Conservation (phyloP, 2,329 filamentous ascomycete species). For the Fusarium sp. region DNA sequence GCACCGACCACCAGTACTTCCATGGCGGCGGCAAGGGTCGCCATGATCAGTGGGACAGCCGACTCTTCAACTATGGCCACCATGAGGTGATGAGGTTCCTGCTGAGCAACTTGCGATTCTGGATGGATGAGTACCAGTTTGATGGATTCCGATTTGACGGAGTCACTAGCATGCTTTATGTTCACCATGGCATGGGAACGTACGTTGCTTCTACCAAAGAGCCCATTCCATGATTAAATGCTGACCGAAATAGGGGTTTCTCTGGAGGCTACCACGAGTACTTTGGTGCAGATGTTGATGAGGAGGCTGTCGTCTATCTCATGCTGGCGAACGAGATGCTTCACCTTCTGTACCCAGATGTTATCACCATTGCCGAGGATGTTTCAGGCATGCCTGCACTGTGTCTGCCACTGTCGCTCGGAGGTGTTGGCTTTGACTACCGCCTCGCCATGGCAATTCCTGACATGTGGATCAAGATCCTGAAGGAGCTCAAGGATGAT, state of each 20-base stretch:
- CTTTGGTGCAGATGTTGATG: slow-evolving; percentile 86
- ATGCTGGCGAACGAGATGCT: slow-evolving; percentile 98
- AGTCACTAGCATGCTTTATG: slow-evolving; percentile 97
- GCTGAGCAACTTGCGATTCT: slow-evolving; percentile 93
- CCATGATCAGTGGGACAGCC: slow-evolving; percentile 95
- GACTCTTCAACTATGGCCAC: slow-evolving; percentile 94
- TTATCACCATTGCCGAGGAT: slow-evolving; percentile 93
- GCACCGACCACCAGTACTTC: slow-evolving; percentile 94
- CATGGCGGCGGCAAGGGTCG: slow-evolving; percentile 83
- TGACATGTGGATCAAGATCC: slow-evolving; percentile 98
- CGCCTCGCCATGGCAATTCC: slow-evolving; percentile 96
- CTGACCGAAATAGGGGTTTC: slow-evolving; percentile 71
- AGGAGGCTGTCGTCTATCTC: slow-evolving; percentile 92
- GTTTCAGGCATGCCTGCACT: slow-evolving; percentile 99
- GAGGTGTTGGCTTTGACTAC: slow-evolving; percentile 96
- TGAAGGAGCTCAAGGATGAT: slow-evolving; percentile 91
- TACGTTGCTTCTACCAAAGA: slow-evolving; percentile 57
- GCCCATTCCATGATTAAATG: background rate
- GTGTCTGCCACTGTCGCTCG: slow-evolving; percentile 82
- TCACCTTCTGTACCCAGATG: slow-evolving; percentile 84
- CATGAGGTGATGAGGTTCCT: slow-evolving; percentile 97
- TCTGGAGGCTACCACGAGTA: slow-evolving; percentile 99
- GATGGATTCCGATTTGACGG: slow-evolving; percentile 98
- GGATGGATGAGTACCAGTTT: slow-evolving; percentile 98
- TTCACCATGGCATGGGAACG: slow-evolving; percentile 96